A percentile compares a stretch with the other conserved stretches of the same genome.
phyloP scores from a whole-genome alignment of 176 grass and related monocot species.

The Aegilops umbellulata region DNA sequence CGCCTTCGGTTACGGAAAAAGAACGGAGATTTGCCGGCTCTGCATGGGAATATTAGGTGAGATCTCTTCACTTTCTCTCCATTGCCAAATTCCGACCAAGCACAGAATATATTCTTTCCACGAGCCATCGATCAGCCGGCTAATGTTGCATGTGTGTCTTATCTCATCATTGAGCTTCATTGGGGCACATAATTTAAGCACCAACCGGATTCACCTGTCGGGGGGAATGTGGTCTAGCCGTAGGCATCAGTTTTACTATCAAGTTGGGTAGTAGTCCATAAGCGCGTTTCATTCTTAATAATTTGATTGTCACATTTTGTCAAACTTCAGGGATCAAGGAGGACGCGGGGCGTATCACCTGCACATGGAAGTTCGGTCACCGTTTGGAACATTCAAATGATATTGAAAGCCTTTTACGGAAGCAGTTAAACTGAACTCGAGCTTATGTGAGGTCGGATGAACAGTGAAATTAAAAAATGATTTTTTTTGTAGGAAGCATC shows the following conservation, averaged over 20 bases:
- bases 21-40: slow-evolving; percentile 9
- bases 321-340: neutral
- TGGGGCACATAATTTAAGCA: slow-evolving; percentile 1
- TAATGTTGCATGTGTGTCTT: slow-evolving; percentile 1
- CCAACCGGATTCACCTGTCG: neutral
- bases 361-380: neutral
- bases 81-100: neutral
- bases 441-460: too few species aligned
- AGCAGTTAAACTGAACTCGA: too few species aligned
- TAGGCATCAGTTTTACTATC: neutral
- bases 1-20: neutral
- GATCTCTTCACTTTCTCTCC: slow-evolving; percentile 2
- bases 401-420: neutral
- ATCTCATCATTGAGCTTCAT: neutral
- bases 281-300: neutral
- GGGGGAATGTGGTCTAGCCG: neutral
- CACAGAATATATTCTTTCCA: slow-evolving; percentile 13
- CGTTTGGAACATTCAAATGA: neutral
- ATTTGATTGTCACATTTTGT: neutral
- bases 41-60: slow-evolving; percentile 6
- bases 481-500: too few species aligned
- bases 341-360: neutral
- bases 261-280: neutral
- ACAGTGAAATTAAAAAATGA: too few species aligned
- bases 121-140: neutral